Conservation (phyloP, 257 asterid genomes). For the Ehretia macrophylla region DNA sequence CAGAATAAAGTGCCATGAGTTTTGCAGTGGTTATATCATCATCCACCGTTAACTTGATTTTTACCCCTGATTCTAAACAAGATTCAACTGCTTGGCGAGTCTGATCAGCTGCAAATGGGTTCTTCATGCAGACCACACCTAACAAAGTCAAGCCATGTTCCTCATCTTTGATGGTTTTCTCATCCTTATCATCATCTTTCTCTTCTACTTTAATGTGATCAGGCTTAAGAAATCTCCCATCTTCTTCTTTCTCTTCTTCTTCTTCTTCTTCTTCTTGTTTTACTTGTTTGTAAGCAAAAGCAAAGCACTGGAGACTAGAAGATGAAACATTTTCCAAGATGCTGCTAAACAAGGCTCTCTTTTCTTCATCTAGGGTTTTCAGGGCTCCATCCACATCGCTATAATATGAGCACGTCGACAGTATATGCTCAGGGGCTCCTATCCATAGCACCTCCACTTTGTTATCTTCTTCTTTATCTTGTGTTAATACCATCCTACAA, state of each 20-base stretch:
- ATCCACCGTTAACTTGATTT: constrained; percentile 27
- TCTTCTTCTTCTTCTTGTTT: no score
- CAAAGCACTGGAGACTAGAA: no score
- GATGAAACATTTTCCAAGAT: constrained; percentile 5
- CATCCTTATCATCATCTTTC: no score
- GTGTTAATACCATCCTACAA: constrained; percentile 1
- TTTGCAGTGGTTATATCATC: constrained; percentile 28
- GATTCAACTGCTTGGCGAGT: constrained; percentile 22
- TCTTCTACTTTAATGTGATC: no score
- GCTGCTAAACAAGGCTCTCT: constrained; percentile 5
- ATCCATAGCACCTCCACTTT: constrained; percentile 19
- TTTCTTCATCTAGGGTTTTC: constrained; percentile 28
- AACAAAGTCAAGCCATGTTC: constrained; percentile 16
- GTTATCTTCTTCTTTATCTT: constrained; percentile 1
- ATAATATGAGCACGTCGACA: constrained; percentile 32
- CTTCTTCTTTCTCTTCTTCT: no score
- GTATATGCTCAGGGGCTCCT: constrained; percentile 24
- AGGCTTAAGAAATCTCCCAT: no score
- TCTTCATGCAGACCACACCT: constrained; percentile 33
- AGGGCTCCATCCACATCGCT: constrained; percentile 25
- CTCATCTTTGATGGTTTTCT: constrained; percentile 13
- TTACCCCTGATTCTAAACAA: constrained; percentile 19
- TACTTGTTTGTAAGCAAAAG: constrained; percentile 28
- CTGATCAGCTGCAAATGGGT: constrained; percentile 22
- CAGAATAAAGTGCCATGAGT: constrained; percentile 34